Conservation (phyloP, 1,139 yeast species). For the Suhomyces bolitotheri region DNA sequence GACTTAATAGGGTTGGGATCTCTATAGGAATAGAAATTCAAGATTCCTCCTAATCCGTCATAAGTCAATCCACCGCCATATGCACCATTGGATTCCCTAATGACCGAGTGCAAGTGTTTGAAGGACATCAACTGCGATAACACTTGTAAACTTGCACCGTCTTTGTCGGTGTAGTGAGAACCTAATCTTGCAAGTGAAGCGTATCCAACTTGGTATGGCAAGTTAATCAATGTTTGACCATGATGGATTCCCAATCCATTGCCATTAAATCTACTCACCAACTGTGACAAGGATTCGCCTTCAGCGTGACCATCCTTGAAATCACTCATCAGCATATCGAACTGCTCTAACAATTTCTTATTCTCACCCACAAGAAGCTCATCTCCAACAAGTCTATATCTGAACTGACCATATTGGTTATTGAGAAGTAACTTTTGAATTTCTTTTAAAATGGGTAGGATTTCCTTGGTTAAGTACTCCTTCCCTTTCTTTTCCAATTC, state of each 20-base stretch:
- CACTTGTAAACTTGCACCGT: constrained; percentile 84
- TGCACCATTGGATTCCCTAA: constrained; percentile 96
- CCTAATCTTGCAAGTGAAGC: constrained; percentile 72
- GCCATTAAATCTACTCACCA: constrained; percentile 14
- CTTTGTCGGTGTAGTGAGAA: constrained; percentile 63
- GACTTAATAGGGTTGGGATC: constrained; percentile 87
- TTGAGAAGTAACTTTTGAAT: constrained; percentile 50
- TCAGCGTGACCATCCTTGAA: constrained; percentile 4
- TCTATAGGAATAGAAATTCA: constrained; percentile 85
- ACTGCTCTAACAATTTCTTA: constrained; percentile 40
- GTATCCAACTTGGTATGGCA: constrained; percentile 90
- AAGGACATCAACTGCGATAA: constrained; percentile 79
- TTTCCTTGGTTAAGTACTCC: constrained; percentile 48
- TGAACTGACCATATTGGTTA: constrained; percentile 32
- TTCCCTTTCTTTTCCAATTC: constrained; percentile 54
- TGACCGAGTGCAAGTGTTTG: constrained; percentile 82
- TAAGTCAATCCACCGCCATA: constrained; percentile 94
- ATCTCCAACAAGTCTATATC: constrained; percentile 64
- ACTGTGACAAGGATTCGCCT: constrained; percentile 3
- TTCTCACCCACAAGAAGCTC: constrained; percentile 39
- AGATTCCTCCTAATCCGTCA: constrained; percentile 77
- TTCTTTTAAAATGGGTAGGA: constrained; percentile 63
- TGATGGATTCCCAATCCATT: constrained; percentile 13
- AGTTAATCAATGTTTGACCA: constrained; percentile 50
- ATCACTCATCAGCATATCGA: constrained; percentile 24